Evolutionary conservation across 495 filamentous ascomycete species (phyloP).

Genomic region (Penicillium flavigenum): DNA sequence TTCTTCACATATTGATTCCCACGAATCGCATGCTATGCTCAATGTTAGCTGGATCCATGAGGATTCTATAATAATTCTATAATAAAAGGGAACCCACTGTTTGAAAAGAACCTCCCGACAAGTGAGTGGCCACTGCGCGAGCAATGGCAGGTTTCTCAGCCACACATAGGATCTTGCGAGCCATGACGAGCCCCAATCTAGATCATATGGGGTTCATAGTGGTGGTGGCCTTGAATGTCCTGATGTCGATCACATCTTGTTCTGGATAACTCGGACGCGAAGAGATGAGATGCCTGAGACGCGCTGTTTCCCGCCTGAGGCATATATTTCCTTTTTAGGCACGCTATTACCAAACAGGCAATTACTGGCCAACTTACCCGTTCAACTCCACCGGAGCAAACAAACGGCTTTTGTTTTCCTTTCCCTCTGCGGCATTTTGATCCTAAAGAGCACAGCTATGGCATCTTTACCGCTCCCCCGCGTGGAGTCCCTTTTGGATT

Average conservation of each 20-base stretch:
- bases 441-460: constrained; percentile 41
- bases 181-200: constrained; percentile 26
- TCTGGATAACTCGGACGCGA: constrained; percentile 17
- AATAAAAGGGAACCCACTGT: constrained; percentile 54
- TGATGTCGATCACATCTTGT: constrained; percentile 16
- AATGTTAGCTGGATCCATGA: constrained; percentile 23
- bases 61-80: constrained; percentile 21
- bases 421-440: constrained; percentile 2
- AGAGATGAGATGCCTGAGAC: constrained; percentile 14
- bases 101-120: constrained; percentile 70
- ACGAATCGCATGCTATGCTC: constrained; percentile 52
- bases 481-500: constrained; percentile 66
- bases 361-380: constrained; percentile 7
- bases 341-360: constrained; percentile 28
- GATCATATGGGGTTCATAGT: constrained; percentile 15
- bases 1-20: constrained; percentile 86
- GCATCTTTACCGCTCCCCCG: constrained; percentile 59
- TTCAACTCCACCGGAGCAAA: constrained; percentile 9
- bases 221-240: constrained; percentile 10
- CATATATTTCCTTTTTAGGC: neutral
- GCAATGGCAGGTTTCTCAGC: constrained; percentile 97
- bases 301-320: constrained; percentile 25
- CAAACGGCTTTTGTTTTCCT: neutral
- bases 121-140: constrained; percentile 85
- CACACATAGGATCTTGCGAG: constrained; percentile 74